These are phyloP conservation scores for sweet orange (Citrus sinensis) DNA, from an alignment of 345 rosid genomes.

Conservation along the genomic window DNA sequence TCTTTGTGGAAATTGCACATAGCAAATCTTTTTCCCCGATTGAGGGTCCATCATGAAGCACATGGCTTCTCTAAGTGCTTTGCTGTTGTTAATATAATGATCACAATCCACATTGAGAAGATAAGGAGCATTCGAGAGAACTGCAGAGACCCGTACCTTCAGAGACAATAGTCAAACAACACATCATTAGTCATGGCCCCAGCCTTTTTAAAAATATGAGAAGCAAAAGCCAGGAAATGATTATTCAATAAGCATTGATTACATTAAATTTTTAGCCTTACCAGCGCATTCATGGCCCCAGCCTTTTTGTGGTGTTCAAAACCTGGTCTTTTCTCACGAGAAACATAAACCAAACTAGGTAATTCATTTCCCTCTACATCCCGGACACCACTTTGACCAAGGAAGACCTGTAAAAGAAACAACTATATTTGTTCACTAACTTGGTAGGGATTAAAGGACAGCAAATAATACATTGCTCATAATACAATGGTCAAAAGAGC, in stretches of 20 bases:
- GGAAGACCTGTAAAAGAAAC: conserved; percentile 63
- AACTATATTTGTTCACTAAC: conserved; percentile 2
- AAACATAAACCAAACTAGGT: conserved; percentile 90
- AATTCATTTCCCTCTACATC: conserved; percentile 81
- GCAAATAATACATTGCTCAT: neutral
- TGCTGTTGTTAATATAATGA: conserved; percentile 93
- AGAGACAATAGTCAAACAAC: conserved; percentile 1
- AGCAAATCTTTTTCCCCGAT: conserved; percentile 88
- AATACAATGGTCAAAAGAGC: neutral
- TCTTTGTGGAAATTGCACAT: conserved; percentile 99
- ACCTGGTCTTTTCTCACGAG: conserved; percentile 99
- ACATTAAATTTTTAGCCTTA: conserved; percentile 20
- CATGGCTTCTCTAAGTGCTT: conserved; percentile 97
- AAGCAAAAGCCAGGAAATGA: neutral
- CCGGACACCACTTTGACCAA: conserved; percentile 74
- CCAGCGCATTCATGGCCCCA: conserved; percentile 98
- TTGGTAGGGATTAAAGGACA: neutral
- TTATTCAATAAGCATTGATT: neutral
- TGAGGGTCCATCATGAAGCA: conserved; percentile 98
- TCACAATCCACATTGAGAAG: conserved; percentile 90
- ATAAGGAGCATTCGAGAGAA: conserved; percentile 93
- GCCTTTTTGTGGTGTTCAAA: conserved; percentile 99
- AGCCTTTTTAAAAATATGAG: neutral
- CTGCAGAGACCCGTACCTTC: conserved; percentile 89
- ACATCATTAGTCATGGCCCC: neutral